Evolutionary conservation across 179 eudicot species (phyloP), one percentile per base, ranked within the genome.

Genomic region (Actinidia chinensis): DNA sequence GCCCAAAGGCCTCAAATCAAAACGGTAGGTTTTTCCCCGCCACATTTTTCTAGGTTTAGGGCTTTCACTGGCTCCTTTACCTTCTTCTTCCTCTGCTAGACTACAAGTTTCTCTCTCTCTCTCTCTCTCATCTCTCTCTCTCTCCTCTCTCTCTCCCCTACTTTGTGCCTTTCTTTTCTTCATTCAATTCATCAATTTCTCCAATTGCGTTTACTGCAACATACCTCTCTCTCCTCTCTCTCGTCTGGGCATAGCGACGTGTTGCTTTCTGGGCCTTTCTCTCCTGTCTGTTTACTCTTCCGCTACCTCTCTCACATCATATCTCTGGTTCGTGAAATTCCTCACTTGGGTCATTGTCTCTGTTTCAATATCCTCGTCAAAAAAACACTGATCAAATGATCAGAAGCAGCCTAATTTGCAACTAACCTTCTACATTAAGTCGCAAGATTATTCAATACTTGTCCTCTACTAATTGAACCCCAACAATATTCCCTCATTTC

Each of bases 401-500:
- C 43, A 33, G 47, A 76, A 76, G 42, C 50, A 9, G 51, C 54
- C 55, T 23, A 20, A 22, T 15, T 14, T 28, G 18, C 73, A n/a
- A 74, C 4, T 9, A 54, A 43, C 22, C 43, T n/a, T 22, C 74
- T 68, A 52, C 65, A n/a, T 55, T 25, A 18, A n/a, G n/a, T 40
- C 43, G 36, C 61, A 20, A 79, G 81, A 52, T 14, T 20, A 18
- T 76, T 82, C 56, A 73, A 56, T 68, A 58, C 85, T 22, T 73
- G 83, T 76, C 83, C 86, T 36, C 54, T 83, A 52, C 81, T 80
- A 23, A 33, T 81, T 22, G 78, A 80, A 46, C 71, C 76, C 20
- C 73, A 63, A 72, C n/a, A n/a, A n/a, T n/a, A 47, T 74, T 2
- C 20, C 79, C 51, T 67, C 80, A 14, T 51, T 50, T 76, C 80